Base-by-base conservation (phyloP, 257 asterid species). In the Paulownia fortunei region DNA sequence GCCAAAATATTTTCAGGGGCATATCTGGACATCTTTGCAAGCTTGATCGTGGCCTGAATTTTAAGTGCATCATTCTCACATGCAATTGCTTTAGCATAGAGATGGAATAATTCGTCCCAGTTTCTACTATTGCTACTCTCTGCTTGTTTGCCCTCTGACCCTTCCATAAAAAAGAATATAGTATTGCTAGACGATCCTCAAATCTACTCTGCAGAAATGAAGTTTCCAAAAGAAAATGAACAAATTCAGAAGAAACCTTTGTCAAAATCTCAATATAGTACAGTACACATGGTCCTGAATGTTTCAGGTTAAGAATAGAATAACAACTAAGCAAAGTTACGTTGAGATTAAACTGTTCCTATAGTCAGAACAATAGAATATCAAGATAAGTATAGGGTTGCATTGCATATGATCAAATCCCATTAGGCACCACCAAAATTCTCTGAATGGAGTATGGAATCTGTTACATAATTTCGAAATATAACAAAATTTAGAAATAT, bases 1-100 rank as follows among this genome's bases (percentile, higher is more conserved):
- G 71, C 81, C 78, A 91, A 67, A 72, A 87, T 46, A 77, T 73
- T 58, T 80, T 83, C 92, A 62, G 94, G 96, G 51, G 84, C 87
- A n/a, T 41, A 59, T 32, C 72, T 81, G 13, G 87, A 83, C 85
- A 85, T 67, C 61, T 71, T 81, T 2, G 87, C 87, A 55, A 91
- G 88, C 82, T 83, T 82, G 39, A 79, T n/a, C 16, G 86, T 76
- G 67, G 87, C 91, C 58, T 77, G 84, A 59, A 89, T 69, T 74
- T 82, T 79, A 37, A 61, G 66, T 13, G 46, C 75, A 44, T 87
- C 88, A 51, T 85, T 65, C 16, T 84, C 87, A 52, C 76, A 19
- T 51, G 88, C 76, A 55, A 84, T 71, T 37, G 55, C 86, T 70
- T 79, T 61, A 58, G 82, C 74, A 82, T 76, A 91, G 36, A 55